Evolutionary conservation across 495 filamentous ascomycete genomes (phyloP), one percentile per base, ranked within the genome.

Genomic region (Beverwykella pulmonaria): DNA sequence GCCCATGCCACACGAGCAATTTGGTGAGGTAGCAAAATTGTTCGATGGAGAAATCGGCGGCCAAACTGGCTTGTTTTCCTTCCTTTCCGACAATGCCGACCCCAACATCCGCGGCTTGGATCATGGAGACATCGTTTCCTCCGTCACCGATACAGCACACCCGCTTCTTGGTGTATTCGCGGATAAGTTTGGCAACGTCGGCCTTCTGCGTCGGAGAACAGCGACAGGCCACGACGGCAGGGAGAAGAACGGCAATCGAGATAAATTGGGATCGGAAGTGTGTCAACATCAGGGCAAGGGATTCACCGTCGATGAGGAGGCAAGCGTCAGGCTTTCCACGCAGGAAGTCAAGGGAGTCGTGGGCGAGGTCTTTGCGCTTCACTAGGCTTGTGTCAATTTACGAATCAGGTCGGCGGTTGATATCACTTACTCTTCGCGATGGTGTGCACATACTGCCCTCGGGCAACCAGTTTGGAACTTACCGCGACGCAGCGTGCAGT

Each of bases 61-160:
- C 95, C 1, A 99, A 84, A 64, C 87, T 91, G 22, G 95, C 95
- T 78, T 99, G 95, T 15, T 91, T 87, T 19, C 95, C 95, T 78
- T 99, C 95, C 78, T 98, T 98, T 48, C 95, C 95, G 10, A 97
- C 95, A 65, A 99, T 98, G 32, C 95, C 95, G 61, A 99, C 92
- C 44, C 95, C 95, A 0, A 99, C 92, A 71, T 98, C 95, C 0
- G 95, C 95, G 6, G 94, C 93, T 79, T 97, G 93, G 70, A 99
- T 99, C 95, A 99, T 99, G 55, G 89, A 92, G 29, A 99, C 95
- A 75, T 99, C 95, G 79, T 99, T 99, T 55, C 94, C 94, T 44
- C 94, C 94, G 69, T 99, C 94, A 47, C 94, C 94, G 69, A 99
- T 97, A 73, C 93, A 97, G 76, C 92, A 95, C 27, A 97, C 89